Evolutionary conservation across 2,329 filamentous ascomycete genomes (phyloP).

Genomic region (Fusarium piperis): DNA sequence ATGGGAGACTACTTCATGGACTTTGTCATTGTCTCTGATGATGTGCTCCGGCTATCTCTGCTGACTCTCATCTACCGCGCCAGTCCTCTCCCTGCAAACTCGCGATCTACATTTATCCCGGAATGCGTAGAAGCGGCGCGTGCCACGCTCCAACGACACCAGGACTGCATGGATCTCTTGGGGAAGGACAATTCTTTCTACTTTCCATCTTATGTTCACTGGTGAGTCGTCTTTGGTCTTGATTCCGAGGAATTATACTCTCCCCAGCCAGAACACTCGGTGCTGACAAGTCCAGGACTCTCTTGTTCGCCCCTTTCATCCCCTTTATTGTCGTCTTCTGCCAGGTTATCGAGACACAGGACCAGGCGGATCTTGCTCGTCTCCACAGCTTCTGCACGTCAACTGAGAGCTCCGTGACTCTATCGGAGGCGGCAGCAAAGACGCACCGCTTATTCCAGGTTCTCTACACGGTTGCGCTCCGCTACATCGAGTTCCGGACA

Average conservation of each 20-base stretch:
- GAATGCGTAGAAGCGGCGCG: conserved; percentile 56
- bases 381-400: conserved; percentile 62
- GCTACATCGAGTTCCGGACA: conserved; percentile 66
- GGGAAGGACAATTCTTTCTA: conserved; percentile 50
- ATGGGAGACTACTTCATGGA: conserved; percentile 46
- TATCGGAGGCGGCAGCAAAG: conserved; percentile 60
- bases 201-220: conserved; percentile 54
- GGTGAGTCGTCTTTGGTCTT: conserved; percentile 42
- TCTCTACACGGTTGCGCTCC: conserved; percentile 65
- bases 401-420: conserved; percentile 58
- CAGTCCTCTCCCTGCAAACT: conserved; percentile 42
- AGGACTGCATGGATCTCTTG: conserved; percentile 52
- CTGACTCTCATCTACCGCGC: conserved; percentile 57
- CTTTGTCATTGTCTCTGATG: conserved; percentile 51
- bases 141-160: conserved; percentile 52
- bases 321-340: conserved; percentile 65
- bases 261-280: not conserved
- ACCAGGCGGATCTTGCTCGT: conserved; percentile 54
- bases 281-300: conserved; percentile 47
- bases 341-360: conserved; percentile 58
- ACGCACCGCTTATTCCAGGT: conserved; percentile 67
- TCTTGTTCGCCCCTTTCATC: conserved; percentile 62
- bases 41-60: conserved; percentile 54
- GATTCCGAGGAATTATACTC: not conserved
- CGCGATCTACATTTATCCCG: conserved; percentile 50